These are phyloP conservation scores for Apiospora sp. DNA, from an alignment of 2,329 filamentous ascomycete genomes.

Conservation along the genomic window DNA sequence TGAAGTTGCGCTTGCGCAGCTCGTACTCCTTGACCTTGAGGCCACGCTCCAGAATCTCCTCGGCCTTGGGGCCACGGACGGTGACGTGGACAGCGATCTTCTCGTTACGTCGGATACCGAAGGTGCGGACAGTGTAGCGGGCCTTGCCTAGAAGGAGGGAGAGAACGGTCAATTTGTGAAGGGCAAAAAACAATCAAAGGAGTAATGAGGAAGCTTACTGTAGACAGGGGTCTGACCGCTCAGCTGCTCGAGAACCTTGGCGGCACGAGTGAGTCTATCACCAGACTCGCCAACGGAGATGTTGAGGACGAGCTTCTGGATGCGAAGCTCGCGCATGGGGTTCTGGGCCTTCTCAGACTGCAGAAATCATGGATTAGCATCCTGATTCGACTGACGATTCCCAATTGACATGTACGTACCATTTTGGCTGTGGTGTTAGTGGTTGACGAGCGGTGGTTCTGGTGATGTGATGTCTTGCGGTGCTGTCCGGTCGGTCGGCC, in stretches of 20 bases:
- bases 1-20: constrained; percentile 99
- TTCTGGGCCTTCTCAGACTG: constrained; percentile 88
- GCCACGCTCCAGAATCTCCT: constrained; percentile 99
- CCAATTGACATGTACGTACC: constrained; percentile 24
- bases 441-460: constrained; percentile 44
- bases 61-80: constrained; percentile 97
- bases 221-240: constrained; percentile 99
- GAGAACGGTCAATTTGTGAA: constrained; percentile 26
- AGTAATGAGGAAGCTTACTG: constrained; percentile 67
- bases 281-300: constrained; percentile 99
- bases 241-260: constrained; percentile 99
- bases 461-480: constrained; percentile 12
- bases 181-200: neutral
- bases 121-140: constrained; percentile 99
- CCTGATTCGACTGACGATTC: neutral
- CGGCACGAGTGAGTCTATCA: constrained; percentile 99
- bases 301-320: constrained; percentile 78
- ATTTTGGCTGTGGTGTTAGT: constrained; percentile 39
- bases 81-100: constrained; percentile 99
- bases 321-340: constrained; percentile 98
- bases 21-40: constrained; percentile 99
- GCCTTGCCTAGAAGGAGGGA: constrained; percentile 78
- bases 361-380: constrained; percentile 44
- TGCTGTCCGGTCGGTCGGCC: constrained; percentile 16
- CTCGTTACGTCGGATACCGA: constrained; percentile 99